Percentiles rank a stretch among this genome's conserved stretches.
Evolutionary conservation across 805 yeast genomes (phyloP).

Genomic region (Peterozyma xylosa): DNA sequence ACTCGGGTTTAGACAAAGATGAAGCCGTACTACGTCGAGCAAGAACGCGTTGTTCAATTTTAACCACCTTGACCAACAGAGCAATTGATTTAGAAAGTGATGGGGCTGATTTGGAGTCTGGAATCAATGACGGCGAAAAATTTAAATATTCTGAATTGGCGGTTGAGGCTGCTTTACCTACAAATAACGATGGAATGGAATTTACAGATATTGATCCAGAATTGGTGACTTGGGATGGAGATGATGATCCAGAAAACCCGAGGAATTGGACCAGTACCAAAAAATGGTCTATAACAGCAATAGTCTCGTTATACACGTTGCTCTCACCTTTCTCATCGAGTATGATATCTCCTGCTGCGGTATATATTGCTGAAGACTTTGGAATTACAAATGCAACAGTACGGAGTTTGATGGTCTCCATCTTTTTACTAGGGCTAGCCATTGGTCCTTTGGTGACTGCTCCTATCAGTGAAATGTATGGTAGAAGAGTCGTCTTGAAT

Average conservation of each 20-base stretch:
- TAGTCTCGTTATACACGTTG: constrained; percentile 49
- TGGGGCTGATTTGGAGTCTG: neutral
- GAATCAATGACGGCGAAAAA: too few relatives aligned
- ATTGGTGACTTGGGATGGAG: constrained; percentile 60
- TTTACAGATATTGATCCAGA: constrained; percentile 53
- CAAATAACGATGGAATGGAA: constrained; percentile 40
- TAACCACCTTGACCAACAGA: constrained; percentile 26
- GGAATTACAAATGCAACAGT: constrained; percentile 33
- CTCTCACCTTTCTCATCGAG: constrained; percentile 59
- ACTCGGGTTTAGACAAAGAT: constrained; percentile 22
- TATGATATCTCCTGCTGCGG: constrained; percentile 53
- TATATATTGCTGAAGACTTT: constrained; percentile 36
- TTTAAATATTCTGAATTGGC: constrained; percentile 1
- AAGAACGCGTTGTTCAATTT: constrained; percentile 35
- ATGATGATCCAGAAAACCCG: constrained; percentile 55
- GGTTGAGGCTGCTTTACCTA: constrained; percentile 17
- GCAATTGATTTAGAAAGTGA: constrained; percentile 13
- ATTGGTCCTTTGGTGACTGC: constrained; percentile 59
- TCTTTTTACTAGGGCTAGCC: constrained; percentile 67
- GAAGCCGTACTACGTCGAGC: constrained; percentile 33
- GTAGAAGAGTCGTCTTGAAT: constrained; percentile 50
- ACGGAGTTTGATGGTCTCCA: constrained; percentile 47
- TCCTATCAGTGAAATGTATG: constrained; percentile 62
- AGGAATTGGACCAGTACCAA: constrained; percentile 44
- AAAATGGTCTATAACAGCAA: constrained; percentile 34